Conservation (phyloP, 192 early-diverging fungal species). For the Linnemannia elongata region DNA sequence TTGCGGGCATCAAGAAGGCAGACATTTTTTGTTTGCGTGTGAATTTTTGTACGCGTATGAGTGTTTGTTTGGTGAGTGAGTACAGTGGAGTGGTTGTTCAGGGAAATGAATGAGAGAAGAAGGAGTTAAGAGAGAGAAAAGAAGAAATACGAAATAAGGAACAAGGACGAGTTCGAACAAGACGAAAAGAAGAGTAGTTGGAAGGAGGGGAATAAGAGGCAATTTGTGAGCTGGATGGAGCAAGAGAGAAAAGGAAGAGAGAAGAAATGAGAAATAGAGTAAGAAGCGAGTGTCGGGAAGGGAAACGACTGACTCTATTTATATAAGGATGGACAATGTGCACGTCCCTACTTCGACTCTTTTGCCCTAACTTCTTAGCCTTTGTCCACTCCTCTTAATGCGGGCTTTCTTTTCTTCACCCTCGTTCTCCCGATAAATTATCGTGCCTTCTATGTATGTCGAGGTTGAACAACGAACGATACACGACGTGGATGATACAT, state of each 20-base stretch:
- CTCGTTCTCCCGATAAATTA: slow-evolving; percentile 26
- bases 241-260: neutral
- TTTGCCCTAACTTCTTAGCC: neutral
- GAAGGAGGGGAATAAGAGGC: neutral
- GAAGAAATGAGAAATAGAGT: too few species aligned
- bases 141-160: neutral
- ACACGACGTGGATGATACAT: neutral
- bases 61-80: neutral
- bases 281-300: neutral
- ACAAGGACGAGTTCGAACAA: neutral
- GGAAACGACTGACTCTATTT: neutral
- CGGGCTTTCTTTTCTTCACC: neutral
- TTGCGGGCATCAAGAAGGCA: slow-evolving; percentile 22
- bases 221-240: neutral
- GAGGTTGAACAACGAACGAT: neutral
- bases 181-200: neutral
- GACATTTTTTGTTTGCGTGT: slow-evolving; percentile 26
- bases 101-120: neutral
- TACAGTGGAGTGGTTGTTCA: neutral
- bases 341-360: slow-evolving; percentile 18
- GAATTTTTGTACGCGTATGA: neutral
- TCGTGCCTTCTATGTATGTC: slow-evolving; percentile 6
- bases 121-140: neutral
- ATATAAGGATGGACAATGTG: slow-evolving; percentile 7
- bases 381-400: neutral